Evolutionary conservation across 2,329 filamentous ascomycete species (phyloP).

Genomic region (Dothideomycetes sp.): DNA sequence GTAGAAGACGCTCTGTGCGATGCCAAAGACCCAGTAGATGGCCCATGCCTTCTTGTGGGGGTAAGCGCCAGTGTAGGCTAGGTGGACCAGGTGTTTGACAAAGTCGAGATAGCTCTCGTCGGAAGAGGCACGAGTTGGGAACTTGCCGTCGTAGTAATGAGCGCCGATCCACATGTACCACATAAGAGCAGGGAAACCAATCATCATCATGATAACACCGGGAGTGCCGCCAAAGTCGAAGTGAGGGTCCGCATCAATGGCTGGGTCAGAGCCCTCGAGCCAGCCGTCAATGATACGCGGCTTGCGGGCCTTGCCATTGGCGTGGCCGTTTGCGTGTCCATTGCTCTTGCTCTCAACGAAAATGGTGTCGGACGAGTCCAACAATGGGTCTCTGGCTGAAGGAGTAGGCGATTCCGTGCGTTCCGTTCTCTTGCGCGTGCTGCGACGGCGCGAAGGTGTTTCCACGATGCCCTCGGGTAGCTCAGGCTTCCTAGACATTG

Average conservation of each 20-base stretch:
- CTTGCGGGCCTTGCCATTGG: constrained; percentile 19
- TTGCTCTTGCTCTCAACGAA: constrained; percentile 10
- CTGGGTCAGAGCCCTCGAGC: constrained; percentile 25
- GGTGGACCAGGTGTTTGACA: constrained; percentile 53
- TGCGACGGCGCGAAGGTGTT: constrained; percentile 32
- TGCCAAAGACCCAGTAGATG: constrained; percentile 90
- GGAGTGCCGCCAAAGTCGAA: constrained; percentile 79
- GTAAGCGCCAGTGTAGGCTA: constrained; percentile 77
- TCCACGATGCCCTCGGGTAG: constrained; percentile 35
- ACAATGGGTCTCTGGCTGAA: constrained; percentile 11
- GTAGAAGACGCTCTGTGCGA: constrained; percentile 77
- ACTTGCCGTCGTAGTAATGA: constrained; percentile 77
- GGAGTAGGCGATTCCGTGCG: constrained; percentile 25
- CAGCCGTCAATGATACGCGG: constrained; percentile 27
- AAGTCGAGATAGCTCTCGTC: constrained; percentile 59
- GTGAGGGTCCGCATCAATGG: constrained; percentile 36
- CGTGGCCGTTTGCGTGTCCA: constrained; percentile 21
- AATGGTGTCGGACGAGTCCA: constrained; percentile 10
- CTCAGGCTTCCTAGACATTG: constrained; percentile 24
- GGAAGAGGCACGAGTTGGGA: constrained; percentile 49
- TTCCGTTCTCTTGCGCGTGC: constrained; percentile 29
- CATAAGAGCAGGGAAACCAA: constrained; percentile 88
- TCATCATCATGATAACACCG: constrained; percentile 79
- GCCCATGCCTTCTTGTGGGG: constrained; percentile 73
- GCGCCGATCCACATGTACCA: constrained; percentile 99